Conservation (phyloP, 768 basidiomycete species). For the Lentinula detonsa region DNA sequence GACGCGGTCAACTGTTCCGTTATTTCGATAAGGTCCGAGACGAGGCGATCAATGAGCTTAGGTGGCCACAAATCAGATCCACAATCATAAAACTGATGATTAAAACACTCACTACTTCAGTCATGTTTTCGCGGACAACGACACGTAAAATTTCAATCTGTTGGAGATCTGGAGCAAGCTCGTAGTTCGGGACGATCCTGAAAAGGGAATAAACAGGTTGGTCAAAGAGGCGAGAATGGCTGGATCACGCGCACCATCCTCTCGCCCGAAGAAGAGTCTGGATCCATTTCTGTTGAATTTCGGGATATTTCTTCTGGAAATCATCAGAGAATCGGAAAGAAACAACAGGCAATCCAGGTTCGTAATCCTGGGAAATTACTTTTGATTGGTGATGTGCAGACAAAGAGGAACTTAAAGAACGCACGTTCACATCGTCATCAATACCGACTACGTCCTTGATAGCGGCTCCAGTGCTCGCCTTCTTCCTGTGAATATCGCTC, state of each 20-base stretch:
- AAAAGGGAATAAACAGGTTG: neutral
- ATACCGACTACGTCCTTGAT: slow-evolving; percentile 27
- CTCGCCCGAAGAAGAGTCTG: slow-evolving; percentile 42
- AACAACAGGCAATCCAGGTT: slow-evolving; percentile 59
- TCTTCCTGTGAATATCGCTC: slow-evolving; percentile 50
- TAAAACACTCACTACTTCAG: slow-evolving; percentile 31
- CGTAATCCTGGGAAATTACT: slow-evolving; percentile 34
- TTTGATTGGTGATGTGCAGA: slow-evolving; percentile 10
- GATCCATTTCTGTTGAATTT: slow-evolving; percentile 56
- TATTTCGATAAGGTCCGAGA: slow-evolving; percentile 44
- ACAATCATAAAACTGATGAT: slow-evolving; percentile 34
- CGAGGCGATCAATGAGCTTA: slow-evolving; percentile 58
- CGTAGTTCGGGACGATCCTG: slow-evolving; percentile 49
- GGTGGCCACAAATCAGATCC: slow-evolving; percentile 42
- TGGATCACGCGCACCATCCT: slow-evolving; percentile 42
- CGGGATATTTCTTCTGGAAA: slow-evolving; percentile 48
- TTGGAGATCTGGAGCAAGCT: slow-evolving; percentile 46
- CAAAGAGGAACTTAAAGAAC: neutral
- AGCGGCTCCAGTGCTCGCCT: slow-evolving; percentile 16
- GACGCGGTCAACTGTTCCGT: slow-evolving; percentile 28
- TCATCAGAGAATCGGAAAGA: slow-evolving; percentile 58
- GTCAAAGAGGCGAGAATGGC: slow-evolving; percentile 15
- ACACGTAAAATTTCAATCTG: slow-evolving; percentile 58
- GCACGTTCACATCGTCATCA: slow-evolving; percentile 41
- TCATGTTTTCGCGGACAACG: slow-evolving; percentile 56